Evolutionary conservation across 805 yeast species (phyloP).

Genomic region (Schwanniomyces pseudopolymorphus): DNA sequence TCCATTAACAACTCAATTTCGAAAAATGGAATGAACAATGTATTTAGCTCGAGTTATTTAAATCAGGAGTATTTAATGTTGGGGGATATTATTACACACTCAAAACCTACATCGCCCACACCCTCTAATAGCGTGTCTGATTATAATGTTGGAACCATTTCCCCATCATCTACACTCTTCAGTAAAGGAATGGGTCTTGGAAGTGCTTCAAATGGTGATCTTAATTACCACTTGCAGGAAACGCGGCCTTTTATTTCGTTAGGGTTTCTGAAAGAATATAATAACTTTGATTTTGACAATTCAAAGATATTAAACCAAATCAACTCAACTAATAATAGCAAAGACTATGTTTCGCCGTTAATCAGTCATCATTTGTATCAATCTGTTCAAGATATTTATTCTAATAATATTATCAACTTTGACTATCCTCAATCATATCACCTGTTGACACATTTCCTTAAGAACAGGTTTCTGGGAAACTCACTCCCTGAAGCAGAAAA

Average conservation of each 20-base stretch:
- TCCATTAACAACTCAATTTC: slow-evolving; percentile 5
- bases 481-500: slow-evolving; percentile 31
- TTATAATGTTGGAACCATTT: slow-evolving; percentile 5
- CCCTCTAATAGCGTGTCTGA: slow-evolving; percentile 29
- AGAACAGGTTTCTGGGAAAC: slow-evolving; percentile 55
- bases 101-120: slow-evolving; percentile 42
- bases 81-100: slow-evolving; percentile 45
- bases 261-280: slow-evolving; percentile 21
- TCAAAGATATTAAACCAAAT: slow-evolving; percentile 7
- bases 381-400: slow-evolving; percentile 50
- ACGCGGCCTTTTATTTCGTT: slow-evolving; percentile 44
- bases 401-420: slow-evolving; percentile 48
- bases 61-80: slow-evolving; percentile 53
- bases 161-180: slow-evolving; percentile 8
- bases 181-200: background rate
- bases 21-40: slow-evolving; percentile 4
- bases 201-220: background rate
- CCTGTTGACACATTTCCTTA: slow-evolving; percentile 55
- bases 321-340: slow-evolving; percentile 4
- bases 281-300: slow-evolving; percentile 1
- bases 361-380: slow-evolving; percentile 55
- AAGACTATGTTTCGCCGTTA: slow-evolving; percentile 56
- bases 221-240: slow-evolving; percentile 13
- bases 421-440: slow-evolving; percentile 66
- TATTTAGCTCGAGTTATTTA: slow-evolving; percentile 44